Base-by-base conservation (phyloP, 2,329 filamentous ascomycete species). In the Ophiostoma montium region DNA sequence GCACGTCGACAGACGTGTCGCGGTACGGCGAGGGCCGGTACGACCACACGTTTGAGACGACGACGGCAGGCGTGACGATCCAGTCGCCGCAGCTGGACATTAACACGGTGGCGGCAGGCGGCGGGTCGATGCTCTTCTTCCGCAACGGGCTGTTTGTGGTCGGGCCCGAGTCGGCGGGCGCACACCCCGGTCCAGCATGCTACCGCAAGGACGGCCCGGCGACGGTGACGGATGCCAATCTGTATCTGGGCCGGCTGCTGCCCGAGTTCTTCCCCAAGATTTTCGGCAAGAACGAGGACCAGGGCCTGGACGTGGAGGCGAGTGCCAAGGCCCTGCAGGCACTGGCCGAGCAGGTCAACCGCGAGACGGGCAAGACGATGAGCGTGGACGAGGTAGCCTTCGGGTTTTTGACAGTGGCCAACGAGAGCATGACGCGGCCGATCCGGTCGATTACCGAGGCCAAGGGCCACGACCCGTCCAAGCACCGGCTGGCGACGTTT, bases 211-310 rank as follows among this genome's bases (percentile, higher is more conserved):
- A 83, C 0, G 89, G 89, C 0, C 88, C 89, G 4, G 72, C 89
- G 5, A 92, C 89, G 0, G 88, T 95, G n/a, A 95, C 89, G 0
- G 89, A 95, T 61, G 89, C 89, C 1, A 95, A 95, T 57, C 64
- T 95, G 6, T 86, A 86, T 57, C 76, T 95, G 0, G 88, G 89
- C 0, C 76, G 89, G 35, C 69, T 96, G 4, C 66, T 95, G 1
- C 89, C 89, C 0, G 86, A 94, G 53, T 94, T 92, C 70, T 95
- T 95, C 60, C 89, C 89, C 0, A 90, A 89, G 62, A 95, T 96
- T 52, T 95, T 96, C 58, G 90, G 90, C 42, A 83, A 86, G 62
- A 83, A 89, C 41, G 89, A 95, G 61, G 74, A 95, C 50, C 77
- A 92, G 62, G 81, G 81, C 0, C 66, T 95, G 1, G 88, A 95